Base-by-base conservation (phyloP, 139 green algal species). In the Mesostigma viride region DNA sequence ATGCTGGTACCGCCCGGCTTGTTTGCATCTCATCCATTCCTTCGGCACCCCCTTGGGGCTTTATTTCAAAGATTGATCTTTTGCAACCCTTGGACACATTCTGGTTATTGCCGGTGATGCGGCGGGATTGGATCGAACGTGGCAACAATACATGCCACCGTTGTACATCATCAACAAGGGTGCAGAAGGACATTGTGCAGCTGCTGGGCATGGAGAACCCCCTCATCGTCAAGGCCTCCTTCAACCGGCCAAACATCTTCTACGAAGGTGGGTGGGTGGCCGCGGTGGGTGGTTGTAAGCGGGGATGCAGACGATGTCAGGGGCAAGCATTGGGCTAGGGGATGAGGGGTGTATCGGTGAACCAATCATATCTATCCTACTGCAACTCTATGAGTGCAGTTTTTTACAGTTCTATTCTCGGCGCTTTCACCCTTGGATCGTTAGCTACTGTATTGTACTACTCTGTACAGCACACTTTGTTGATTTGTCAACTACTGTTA, bases 231-330 rank as follows among this genome's bases (percentile, higher is more conserved):
- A 14, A 68, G 5, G 74, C 72, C 6, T 78, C 68, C 31, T 80
- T 79, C 71, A 80, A 80, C 62, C 67, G 74, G 24, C 74, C 74
- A 14, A 80, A 80, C 74, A 80, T 80, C 51, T 58, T 32, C 33
- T 80, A 79, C 31, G 60, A 78, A 73, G 68, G 68, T 74, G 22
- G 62, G 60, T 14, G 33, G n/a, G 14, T 63, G 14, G 14, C 26
- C 14, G 14, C 26, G 17, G 11, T 14, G 26, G 14, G 26, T 14
- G 17, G 27, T 14, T 17, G 17, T 63, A 34, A 17, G 11, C 56
- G 11, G 56, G 11, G 14, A 51, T 51, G 11, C 14, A 24, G 8
- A 51, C 11, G 11, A 51, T 8, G 11, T 51, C 14, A 8, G 40
- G 8, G 14, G 11, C 11, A 51, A 51, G 40, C 8, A 8, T 51